phyloP scores from a whole-genome alignment of 176 grass and related monocot species.

The Ensete ventricosum region DNA sequence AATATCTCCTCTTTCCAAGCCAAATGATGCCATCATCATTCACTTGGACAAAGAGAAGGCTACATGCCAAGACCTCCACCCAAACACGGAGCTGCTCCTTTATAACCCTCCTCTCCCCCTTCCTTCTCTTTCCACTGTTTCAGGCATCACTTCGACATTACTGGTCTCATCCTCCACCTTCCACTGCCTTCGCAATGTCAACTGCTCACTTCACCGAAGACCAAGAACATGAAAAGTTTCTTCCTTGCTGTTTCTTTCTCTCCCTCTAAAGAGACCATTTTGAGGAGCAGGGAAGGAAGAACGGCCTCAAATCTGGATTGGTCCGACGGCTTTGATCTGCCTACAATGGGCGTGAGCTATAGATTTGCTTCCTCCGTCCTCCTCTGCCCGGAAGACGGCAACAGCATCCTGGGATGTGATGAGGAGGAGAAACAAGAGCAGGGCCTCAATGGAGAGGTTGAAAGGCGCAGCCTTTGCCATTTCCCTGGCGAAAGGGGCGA shows the following conservation, averaged over 20 bases:
- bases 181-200: not conserved
- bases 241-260: not conserved
- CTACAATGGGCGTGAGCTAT: slow-evolving; percentile 4
- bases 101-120: not conserved
- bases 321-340: not conserved
- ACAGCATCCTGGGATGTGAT: slow-evolving; percentile 9
- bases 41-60: not conserved
- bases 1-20: not conserved
- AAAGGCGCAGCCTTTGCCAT: not conserved
- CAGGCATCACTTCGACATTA: not conserved
- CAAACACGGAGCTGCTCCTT: not conserved
- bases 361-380: slow-evolving; percentile 4
- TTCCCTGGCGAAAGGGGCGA: not conserved
- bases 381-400: slow-evolving; percentile 16
- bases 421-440: not conserved
- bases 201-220: not conserved
- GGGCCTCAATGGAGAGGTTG: not conserved
- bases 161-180: not conserved
- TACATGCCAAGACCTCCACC: not conserved
- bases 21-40: not conserved
- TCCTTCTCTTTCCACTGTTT: not conserved
- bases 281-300: not conserved
- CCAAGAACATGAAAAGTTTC: not conserved
- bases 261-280: not conserved
- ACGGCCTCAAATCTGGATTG: not conserved